phyloP scores from a whole-genome alignment of 306 rosid species.

The barrel medic (Medicago truncatula) region MtrunA17r5.0-ANR NC_053042.1:43847501-43848000 shows the following conservation, averaged over 20 bases:
- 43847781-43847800: slow-evolving; percentile 84
- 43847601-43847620: slow-evolving; percentile 98
- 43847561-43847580: slow-evolving; percentile 99
- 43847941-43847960: slow-evolving; percentile 35
- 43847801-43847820: slow-evolving; percentile 87
- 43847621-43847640: slow-evolving; percentile 97
- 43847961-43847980: slow-evolving; percentile 26
- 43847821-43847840: slow-evolving; percentile 60
- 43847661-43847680: slow-evolving; percentile 47
- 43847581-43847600: slow-evolving; percentile 97
- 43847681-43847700: slow-evolving; percentile 29
- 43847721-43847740: slow-evolving; percentile 98
- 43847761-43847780: slow-evolving; percentile 90
- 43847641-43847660: slow-evolving; percentile 84
- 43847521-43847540: slow-evolving; percentile 72
- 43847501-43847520: slow-evolving; percentile 93
- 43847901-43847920: slow-evolving; percentile 87
- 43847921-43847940: slow-evolving; percentile 67
- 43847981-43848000: slow-evolving; percentile 32
- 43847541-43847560: slow-evolving; percentile 89
- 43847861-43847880: slow-evolving; percentile 99
- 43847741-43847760: slow-evolving; percentile 95
- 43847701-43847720: slow-evolving; percentile 46
- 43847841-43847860: slow-evolving; percentile 92
- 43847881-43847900: slow-evolving; percentile 99